Evolutionary conservation across 139 green algal species (phyloP).

Genomic region (Chlamydomonas sphaeroides): DNA sequence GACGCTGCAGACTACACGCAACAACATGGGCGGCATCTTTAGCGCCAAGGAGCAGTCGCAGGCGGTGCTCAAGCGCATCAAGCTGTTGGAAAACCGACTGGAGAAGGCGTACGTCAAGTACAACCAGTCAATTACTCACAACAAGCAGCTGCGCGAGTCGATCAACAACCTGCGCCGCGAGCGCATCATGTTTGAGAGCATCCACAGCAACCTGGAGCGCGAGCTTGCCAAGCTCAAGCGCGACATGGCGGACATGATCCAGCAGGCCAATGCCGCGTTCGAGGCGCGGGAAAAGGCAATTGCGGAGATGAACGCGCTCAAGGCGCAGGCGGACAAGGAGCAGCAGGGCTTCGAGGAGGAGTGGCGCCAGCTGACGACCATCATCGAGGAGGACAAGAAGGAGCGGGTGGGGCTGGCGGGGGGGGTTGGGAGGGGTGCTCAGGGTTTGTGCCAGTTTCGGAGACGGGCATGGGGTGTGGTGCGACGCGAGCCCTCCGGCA

Average conservation of each 20-base stretch:
- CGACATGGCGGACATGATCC: slow-evolving; percentile 86
- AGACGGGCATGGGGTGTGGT: too few relatives aligned
- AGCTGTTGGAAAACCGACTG: slow-evolving; percentile 86
- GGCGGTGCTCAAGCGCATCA: slow-evolving; percentile 76
- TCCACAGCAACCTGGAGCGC: slow-evolving; percentile 83
- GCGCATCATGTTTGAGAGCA: slow-evolving; percentile 88
- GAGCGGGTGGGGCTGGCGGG: slow-evolving; percentile 42
- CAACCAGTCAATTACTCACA: slow-evolving; percentile 81
- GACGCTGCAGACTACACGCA: slow-evolving; percentile 61
- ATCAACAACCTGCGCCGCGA: slow-evolving; percentile 91
- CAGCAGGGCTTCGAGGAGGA: slow-evolving; percentile 87
- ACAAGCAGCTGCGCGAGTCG: slow-evolving; percentile 78
- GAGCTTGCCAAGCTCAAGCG: slow-evolving; percentile 78
- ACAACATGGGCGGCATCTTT: slow-evolving; percentile 85
- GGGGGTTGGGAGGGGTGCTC: neutral
- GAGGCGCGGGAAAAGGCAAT: slow-evolving; percentile 80
- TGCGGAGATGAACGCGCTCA: slow-evolving; percentile 78
- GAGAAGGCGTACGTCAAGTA: slow-evolving; percentile 85
- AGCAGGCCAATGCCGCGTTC: slow-evolving; percentile 61
- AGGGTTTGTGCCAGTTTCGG: too few relatives aligned
- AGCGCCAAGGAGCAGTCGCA: slow-evolving; percentile 69
- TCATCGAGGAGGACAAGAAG: slow-evolving; percentile 87
- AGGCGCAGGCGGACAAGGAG: slow-evolving; percentile 85
- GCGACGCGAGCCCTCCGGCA: too few relatives aligned
- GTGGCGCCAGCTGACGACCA: slow-evolving; percentile 82